phyloP scores from a whole-genome alignment of 169 alveolate species.

The Plasmodium adleri region DNA sequence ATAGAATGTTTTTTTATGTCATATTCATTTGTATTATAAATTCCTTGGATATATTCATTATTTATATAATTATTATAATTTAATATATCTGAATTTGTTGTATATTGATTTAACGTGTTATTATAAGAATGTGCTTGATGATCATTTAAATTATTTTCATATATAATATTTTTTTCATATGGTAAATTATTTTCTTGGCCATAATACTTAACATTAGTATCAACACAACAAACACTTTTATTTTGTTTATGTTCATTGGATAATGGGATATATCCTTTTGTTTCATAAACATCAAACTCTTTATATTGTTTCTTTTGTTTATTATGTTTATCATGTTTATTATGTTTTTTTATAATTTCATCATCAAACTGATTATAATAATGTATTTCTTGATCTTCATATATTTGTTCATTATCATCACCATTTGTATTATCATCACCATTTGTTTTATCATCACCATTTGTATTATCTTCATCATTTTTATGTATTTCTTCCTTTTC shows the following conservation, averaged over 20 bases:
- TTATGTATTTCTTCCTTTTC: too few relatives aligned
- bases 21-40: background rate
- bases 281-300: constrained; percentile 4
- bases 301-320: background rate
- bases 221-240: constrained; percentile 27
- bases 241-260: background rate
- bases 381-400: background rate
- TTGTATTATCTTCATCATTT: background rate
- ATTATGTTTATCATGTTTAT: background rate
- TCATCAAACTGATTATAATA: too few relatives aligned
- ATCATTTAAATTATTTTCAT: background rate
- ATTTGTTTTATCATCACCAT: background rate
- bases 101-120: background rate
- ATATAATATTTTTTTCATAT: background rate
- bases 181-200: background rate
- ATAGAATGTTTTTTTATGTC: background rate
- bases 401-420: background rate
- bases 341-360: too few relatives aligned
- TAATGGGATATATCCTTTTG: constrained; percentile 27
- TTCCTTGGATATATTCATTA: background rate
- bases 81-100: background rate
- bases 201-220: background rate
- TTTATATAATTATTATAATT: background rate
- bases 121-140: background rate
- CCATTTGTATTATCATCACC: background rate